These are phyloP conservation scores for Tinospora cordifolia DNA, from an alignment of 164 flowering plant genomes.

Conservation along the genomic window DNA sequence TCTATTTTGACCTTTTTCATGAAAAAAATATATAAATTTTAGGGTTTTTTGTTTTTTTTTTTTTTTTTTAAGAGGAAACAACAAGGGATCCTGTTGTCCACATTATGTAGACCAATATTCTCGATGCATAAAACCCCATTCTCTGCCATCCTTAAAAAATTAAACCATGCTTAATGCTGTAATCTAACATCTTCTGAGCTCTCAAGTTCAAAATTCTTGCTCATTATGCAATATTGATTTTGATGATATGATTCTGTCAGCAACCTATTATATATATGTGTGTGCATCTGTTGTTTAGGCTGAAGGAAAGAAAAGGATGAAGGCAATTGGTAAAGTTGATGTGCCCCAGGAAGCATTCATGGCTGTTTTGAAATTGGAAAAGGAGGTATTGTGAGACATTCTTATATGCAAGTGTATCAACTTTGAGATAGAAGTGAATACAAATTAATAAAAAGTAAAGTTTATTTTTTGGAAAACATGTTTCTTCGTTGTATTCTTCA, in stretches of 20 bases:
- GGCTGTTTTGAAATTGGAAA: slow-evolving; percentile 93
- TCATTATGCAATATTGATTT: background rate
- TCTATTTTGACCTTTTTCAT: too few species aligned
- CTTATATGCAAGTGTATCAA: background rate
- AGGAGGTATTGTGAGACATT: slow-evolving; percentile 58
- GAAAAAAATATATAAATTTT: too few species aligned
- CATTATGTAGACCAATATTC: too few species aligned
- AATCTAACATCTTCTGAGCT: too few species aligned
- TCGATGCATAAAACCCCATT: too few species aligned
- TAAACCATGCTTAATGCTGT: too few species aligned
- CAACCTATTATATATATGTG: too few species aligned
- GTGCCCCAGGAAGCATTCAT: slow-evolving; percentile 99
- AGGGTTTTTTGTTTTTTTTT: too few species aligned
- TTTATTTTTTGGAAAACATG: background rate
- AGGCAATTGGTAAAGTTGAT: slow-evolving; percentile 88
- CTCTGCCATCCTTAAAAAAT: too few species aligned
- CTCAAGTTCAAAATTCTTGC: too few species aligned
- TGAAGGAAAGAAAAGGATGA: slow-evolving; percentile 98
- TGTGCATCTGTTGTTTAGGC: slow-evolving; percentile 43
- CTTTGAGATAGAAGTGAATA: background rate
- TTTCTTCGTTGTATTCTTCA: background rate
- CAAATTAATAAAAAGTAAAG: background rate
- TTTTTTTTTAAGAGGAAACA: too few species aligned
- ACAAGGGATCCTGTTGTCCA: too few species aligned
- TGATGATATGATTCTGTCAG: background rate